These are phyloP conservation scores for Leccinum fallax DNA, from an alignment of 1,284 basidiomycete species.

Conservation along the genomic window DNA sequence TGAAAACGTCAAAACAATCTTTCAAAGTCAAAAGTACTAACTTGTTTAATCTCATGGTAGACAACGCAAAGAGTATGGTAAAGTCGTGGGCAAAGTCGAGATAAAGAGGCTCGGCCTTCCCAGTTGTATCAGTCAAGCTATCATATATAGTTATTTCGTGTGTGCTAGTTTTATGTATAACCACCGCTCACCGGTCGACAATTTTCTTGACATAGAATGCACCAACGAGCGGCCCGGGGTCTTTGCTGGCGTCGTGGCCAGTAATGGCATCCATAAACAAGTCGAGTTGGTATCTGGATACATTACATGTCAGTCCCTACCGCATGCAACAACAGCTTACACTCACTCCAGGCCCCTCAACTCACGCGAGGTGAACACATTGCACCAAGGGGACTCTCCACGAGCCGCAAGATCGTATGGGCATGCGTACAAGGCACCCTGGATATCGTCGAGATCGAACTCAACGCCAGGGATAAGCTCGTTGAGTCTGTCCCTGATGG, in stretches of 20 bases:
- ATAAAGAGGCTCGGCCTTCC: slow-evolving; percentile 38
- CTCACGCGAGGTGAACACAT: slow-evolving; percentile 41
- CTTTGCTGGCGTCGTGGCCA: slow-evolving; percentile 42
- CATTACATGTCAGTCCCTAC: neutral
- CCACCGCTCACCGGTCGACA: slow-evolving; percentile 28
- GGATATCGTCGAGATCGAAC: slow-evolving; percentile 37
- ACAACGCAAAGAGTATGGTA: slow-evolving; percentile 46
- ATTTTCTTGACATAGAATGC: slow-evolving; percentile 42
- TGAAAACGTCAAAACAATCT: neutral
- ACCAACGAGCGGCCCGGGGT: slow-evolving; percentile 43
- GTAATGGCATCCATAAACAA: slow-evolving; percentile 44
- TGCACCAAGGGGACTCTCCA: slow-evolving; percentile 44
- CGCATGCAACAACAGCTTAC: neutral
- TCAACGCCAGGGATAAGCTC: slow-evolving; percentile 34
- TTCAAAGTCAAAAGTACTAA: slow-evolving; percentile 13
- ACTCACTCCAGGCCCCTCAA: slow-evolving; percentile 44
- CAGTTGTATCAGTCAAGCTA: slow-evolving; percentile 41
- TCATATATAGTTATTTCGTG: neutral
- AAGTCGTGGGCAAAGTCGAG: slow-evolving; percentile 52
- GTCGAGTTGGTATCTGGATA: slow-evolving; percentile 42
- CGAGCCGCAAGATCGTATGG: slow-evolving; percentile 47
- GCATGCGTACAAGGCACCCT: slow-evolving; percentile 50
- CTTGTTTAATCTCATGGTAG: slow-evolving; percentile 46
- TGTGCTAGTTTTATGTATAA: neutral
- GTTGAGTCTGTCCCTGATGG: slow-evolving; percentile 43